These are phyloP conservation scores for Kwoniella europaea DNA, from an alignment of 768 basidiomycete genomes.

Conservation along the genomic window DNA sequence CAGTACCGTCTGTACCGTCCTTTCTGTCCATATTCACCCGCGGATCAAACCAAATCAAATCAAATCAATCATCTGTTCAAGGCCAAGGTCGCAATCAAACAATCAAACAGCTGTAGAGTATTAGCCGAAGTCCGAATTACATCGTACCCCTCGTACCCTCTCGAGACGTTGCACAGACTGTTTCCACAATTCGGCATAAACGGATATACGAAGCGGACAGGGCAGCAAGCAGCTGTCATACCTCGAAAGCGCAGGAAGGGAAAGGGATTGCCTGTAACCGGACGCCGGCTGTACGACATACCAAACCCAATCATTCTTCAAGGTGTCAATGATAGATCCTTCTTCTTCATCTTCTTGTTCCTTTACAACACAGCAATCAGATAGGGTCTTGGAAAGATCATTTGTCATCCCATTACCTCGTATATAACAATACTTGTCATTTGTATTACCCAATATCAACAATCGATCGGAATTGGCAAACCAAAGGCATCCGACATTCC, in stretches of 20 bases:
- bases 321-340: background rate
- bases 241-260: too few relatives aligned
- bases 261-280: background rate
- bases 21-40: slow-evolving; percentile 11
- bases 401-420: background rate
- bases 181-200: background rate
- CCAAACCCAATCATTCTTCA: background rate
- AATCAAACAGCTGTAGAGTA: background rate
- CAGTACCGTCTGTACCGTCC: background rate
- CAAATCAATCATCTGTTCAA: background rate
- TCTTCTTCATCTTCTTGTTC: too few relatives aligned
- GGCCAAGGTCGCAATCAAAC: background rate
- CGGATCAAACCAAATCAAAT: too few relatives aligned
- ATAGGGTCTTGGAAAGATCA: background rate
- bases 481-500: background rate
- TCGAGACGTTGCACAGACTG: background rate
- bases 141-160: background rate
- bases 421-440: background rate
- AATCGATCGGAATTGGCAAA: background rate
- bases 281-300: background rate
- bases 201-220: slow-evolving; percentile 6
- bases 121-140: slow-evolving; percentile 9
- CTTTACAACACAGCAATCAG: background rate
- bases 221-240: background rate
- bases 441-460: background rate